These are phyloP conservation scores for Hemerocallis citrina DNA, from an alignment of 106 monocot species.

Conservation along the genomic window DNA sequence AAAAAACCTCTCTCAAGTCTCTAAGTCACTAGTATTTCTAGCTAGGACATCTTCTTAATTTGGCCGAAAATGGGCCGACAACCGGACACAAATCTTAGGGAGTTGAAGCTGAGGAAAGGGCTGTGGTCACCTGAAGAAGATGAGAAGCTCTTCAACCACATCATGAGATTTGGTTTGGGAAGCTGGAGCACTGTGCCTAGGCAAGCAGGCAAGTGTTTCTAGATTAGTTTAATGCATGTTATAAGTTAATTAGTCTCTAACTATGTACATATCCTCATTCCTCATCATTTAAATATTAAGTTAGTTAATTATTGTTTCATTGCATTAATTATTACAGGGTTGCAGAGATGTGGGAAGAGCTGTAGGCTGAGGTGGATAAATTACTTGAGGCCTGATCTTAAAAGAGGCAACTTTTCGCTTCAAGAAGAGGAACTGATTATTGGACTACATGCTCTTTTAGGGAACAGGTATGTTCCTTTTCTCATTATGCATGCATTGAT, in stretches of 20 bases:
- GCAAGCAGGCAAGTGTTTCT: constrained; percentile 44
- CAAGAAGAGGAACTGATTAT: constrained; percentile 45
- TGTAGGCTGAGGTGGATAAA: constrained; percentile 55
- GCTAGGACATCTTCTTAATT: no score
- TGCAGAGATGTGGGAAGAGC: constrained; percentile 59
- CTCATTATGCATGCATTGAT: no score
- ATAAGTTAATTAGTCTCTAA: no score
- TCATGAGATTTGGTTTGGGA: constrained; percentile 46
- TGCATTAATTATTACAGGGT: constrained; percentile 16
- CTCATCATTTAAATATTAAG: no score
- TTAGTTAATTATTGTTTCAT: neutral
- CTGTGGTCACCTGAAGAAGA: constrained; percentile 38
- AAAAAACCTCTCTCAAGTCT: no score
- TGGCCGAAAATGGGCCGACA: neutral
- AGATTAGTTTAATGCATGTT: no score
- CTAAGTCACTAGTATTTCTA: no score
- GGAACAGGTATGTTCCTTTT: constrained; percentile 48
- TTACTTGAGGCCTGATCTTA: constrained; percentile 51
- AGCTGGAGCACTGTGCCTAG: constrained; percentile 72
- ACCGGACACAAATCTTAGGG: neutral
- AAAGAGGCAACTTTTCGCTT: constrained; percentile 44
- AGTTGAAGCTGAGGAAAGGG: constrained; percentile 11
- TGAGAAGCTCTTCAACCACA: constrained; percentile 62
- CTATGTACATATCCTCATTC: no score
- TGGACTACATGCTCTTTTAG: constrained; percentile 30